Evolutionary conservation across 78 protist genomes (phyloP), one percentile per base, ranked within the genome.

Genomic region (Dictyostelium brefeldianum): DNA sequence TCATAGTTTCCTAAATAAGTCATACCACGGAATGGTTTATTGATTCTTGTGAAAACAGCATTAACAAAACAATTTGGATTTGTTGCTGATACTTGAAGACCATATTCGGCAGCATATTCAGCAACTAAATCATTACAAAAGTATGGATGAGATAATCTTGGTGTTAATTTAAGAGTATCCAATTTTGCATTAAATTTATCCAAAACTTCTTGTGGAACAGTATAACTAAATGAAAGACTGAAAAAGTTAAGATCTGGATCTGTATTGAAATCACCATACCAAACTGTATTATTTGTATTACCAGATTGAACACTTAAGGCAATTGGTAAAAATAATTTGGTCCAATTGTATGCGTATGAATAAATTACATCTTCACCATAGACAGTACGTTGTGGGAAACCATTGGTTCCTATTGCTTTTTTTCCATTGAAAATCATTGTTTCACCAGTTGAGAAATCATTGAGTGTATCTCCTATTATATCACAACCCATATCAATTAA

Each of bases 81-180:
- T 10, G 8, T 25, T 22, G 70, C 12, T 10, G 70, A 62, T 31
- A 22, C 22, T 17, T 47, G 5, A 14, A 25, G n/a, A 14, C 27
- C 5, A n/a, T 36, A 14, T 62, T 5, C 22, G 6, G 0, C 22
- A 10, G 70, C 70, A 62, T 62, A 62, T 22, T n/a, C 36, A 62
- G n/a, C 22, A 29, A 62, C 27, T 17, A 62, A n/a, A 43, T 81
- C 89, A 64, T 65, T 81, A 48, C 89, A 81, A 48, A 36, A 64
- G 43, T 81, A 81, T 65, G 89, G 89, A 47, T 81, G 74, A 9
- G 70, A 10, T 62, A 62, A 48, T 73, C 80, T 47, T 29, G 82
- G 82, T 51, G 54, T 53, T 12, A 18, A 50, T 31, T 74, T 74
- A n/a, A 43, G 46, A 31, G 4, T 18, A 74, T 46, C 11, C n/a